A percentile compares a stretch with the other conserved stretches of the same genome.
Conservation (phyloP, 2,329 filamentous ascomycete species). For the Penicillium olsonii region DNA sequence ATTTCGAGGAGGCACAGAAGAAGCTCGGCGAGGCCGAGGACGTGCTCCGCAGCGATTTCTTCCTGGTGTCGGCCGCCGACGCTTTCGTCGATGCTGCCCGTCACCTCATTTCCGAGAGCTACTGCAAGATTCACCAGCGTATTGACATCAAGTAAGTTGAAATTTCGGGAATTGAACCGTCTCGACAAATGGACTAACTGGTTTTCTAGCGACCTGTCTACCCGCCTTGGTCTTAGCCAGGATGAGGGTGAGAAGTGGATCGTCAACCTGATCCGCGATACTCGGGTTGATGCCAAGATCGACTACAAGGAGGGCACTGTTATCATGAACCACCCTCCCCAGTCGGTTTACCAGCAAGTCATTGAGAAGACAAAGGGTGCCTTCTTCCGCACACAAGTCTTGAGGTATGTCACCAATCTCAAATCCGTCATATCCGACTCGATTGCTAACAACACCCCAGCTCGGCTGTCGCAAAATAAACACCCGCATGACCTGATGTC, state of each 20-base stretch:
- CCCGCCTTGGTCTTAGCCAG: constrained; percentile 83
- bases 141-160: constrained; percentile 82
- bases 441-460: constrained; percentile 27
- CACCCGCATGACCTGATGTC: constrained; percentile 27
- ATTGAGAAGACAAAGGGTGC: constrained; percentile 99
- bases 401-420: constrained; percentile 53
- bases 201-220: constrained; percentile 71
- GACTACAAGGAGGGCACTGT: constrained; percentile 99
- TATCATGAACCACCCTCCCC: constrained; percentile 98
- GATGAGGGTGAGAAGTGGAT: constrained; percentile 99
- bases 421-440: not conserved
- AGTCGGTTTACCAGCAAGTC: constrained; percentile 98
- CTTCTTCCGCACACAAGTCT: constrained; percentile 96
- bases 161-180: not conserved
- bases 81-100: constrained; percentile 90
- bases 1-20: constrained; percentile 94
- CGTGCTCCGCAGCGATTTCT: constrained; percentile 91
- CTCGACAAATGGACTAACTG: not conserved
- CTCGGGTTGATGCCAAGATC: constrained; percentile 96
- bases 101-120: constrained; percentile 96
- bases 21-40: constrained; percentile 85
- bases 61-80: constrained; percentile 81
- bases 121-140: constrained; percentile 99
- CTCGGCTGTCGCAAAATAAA: constrained; percentile 54
- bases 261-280: constrained; percentile 97